These are phyloP conservation scores for Colletotrichum magnum DNA, from an alignment of 2,329 filamentous ascomycete genomes.

Conservation along the genomic window DNA sequence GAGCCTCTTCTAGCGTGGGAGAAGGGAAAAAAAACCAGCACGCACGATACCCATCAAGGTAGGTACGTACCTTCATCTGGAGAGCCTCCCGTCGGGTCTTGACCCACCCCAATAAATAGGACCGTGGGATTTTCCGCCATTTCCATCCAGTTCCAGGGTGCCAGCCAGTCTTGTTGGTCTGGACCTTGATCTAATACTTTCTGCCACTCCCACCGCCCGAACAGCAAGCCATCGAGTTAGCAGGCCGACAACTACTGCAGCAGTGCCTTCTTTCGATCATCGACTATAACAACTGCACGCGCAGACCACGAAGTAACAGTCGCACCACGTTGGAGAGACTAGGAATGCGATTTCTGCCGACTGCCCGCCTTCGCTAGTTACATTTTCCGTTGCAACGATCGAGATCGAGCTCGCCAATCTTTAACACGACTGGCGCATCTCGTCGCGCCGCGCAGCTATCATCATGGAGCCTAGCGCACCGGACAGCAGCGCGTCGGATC, in stretches of 20 bases:
- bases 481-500: conserved; percentile 62
- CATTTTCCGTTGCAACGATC: conserved; percentile 3
- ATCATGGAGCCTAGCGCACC: conserved; percentile 33
- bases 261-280: neutral
- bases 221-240: conserved; percentile 13
- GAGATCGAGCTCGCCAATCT: conserved; percentile 17
- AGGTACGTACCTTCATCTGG: conserved; percentile 18
- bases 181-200: conserved; percentile 17
- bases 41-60: too few species aligned
- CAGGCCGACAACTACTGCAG: conserved; percentile 17
- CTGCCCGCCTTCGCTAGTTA: neutral
- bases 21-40: neutral
- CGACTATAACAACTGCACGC: neutral
- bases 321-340: neutral
- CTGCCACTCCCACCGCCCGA: conserved; percentile 32
- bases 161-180: conserved; percentile 13
- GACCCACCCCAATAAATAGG: conserved; percentile 7
- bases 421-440: conserved; percentile 28
- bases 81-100: conserved; percentile 3
- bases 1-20: neutral
- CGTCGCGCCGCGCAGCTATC: conserved; percentile 21
- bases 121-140: conserved; percentile 38
- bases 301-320: neutral
- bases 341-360: conserved; percentile 30
- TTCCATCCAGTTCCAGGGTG: conserved; percentile 7